Conservation (phyloP, 2,329 filamentous ascomycete species). For the Cucurbitaria berberidis region DNA sequence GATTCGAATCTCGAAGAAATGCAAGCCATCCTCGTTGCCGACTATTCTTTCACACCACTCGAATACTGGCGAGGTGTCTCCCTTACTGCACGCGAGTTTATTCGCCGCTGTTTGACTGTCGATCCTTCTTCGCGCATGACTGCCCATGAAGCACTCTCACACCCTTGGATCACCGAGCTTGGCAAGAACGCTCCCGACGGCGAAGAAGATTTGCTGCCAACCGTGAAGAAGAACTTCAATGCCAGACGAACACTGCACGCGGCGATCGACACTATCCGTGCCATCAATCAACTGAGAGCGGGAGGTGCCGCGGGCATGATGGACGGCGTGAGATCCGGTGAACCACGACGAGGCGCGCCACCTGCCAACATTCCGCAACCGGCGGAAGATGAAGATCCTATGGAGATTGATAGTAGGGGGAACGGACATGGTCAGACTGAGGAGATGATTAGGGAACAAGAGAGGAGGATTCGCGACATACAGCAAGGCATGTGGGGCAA, state of each 20-base stretch:
- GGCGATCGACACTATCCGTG: slow-evolving; percentile 71
- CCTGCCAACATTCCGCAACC: slow-evolving; percentile 44
- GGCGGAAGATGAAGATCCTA: slow-evolving; percentile 46
- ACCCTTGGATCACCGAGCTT: slow-evolving; percentile 68
- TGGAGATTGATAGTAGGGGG: slow-evolving; percentile 61
- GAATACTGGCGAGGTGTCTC: slow-evolving; percentile 98
- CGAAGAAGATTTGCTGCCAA: slow-evolving; percentile 64
- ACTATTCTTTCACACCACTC: slow-evolving; percentile 91
- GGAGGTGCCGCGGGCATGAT: slow-evolving; percentile 65
- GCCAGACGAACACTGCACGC: slow-evolving; percentile 69
- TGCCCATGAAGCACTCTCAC: slow-evolving; percentile 75
- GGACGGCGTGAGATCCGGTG: slow-evolving; percentile 64
- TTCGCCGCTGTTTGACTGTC: slow-evolving; percentile 87
- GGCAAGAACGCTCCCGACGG: slow-evolving; percentile 52
- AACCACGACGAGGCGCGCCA: slow-evolving; percentile 54
- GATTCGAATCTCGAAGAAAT: slow-evolving; percentile 99
- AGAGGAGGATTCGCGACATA: slow-evolving; percentile 64
- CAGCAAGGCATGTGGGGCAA: slow-evolving; percentile 63
- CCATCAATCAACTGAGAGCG: slow-evolving; percentile 70
- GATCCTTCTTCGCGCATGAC: slow-evolving; percentile 89
- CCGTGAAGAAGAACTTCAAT: slow-evolving; percentile 74
- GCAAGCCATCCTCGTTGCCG: slow-evolving; percentile 96
- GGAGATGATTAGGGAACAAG: slow-evolving; percentile 66
- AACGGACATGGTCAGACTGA: slow-evolving; percentile 67
- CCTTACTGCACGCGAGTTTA: slow-evolving; percentile 83